Percentiles rank a stretch among this genome's conserved stretches.
Conservation (phyloP, 2,329 filamentous ascomycete genomes). For the Alternaria tenuissima region DNA sequence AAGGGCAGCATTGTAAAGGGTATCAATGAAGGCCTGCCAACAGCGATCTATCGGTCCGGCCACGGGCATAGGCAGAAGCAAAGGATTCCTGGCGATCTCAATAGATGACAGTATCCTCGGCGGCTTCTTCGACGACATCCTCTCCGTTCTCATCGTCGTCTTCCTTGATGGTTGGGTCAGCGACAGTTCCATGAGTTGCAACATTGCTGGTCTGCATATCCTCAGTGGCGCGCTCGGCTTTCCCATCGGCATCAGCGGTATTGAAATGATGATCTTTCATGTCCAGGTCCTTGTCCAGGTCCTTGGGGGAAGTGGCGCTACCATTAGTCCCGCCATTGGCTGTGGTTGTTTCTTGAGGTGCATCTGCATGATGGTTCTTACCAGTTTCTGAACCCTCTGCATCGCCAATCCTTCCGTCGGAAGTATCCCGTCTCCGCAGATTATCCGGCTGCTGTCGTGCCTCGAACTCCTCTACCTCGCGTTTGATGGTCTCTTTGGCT, state of each 20-base stretch:
- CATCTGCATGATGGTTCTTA: slow-evolving; percentile 38
- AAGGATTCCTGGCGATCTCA: slow-evolving; percentile 54
- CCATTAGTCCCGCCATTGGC: slow-evolving; percentile 40
- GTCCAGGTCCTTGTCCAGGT: slow-evolving; percentile 39
- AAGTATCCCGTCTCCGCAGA: slow-evolving; percentile 28
- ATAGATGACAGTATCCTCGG: slow-evolving; percentile 92
- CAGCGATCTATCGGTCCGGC: slow-evolving; percentile 1
- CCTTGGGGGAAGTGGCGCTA: slow-evolving; percentile 27
- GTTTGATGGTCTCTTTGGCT: slow-evolving; percentile 68
- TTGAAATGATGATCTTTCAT: slow-evolving; percentile 37
- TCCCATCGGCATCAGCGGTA: slow-evolving; percentile 26
- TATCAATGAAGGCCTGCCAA: not conserved
- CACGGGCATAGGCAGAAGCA: not conserved
- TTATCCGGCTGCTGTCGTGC: slow-evolving; percentile 45
- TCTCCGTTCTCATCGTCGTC: slow-evolving; percentile 75
- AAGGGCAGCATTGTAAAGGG: not conserved
- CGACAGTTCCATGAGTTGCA: slow-evolving; percentile 38
- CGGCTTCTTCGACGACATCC: slow-evolving; percentile 77
- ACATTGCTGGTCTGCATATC: slow-evolving; percentile 27
- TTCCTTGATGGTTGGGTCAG: slow-evolving; percentile 52
- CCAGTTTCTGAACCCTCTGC: slow-evolving; percentile 28
- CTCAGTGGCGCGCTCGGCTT: slow-evolving; percentile 21
- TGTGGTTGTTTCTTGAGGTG: slow-evolving; percentile 21
- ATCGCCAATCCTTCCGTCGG: slow-evolving; percentile 25
- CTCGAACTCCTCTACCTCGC: slow-evolving; percentile 71